Base-by-base conservation (phyloP, 192 early-diverging fungal genomes). In the Gorgonomyces haynaldii region DNA sequence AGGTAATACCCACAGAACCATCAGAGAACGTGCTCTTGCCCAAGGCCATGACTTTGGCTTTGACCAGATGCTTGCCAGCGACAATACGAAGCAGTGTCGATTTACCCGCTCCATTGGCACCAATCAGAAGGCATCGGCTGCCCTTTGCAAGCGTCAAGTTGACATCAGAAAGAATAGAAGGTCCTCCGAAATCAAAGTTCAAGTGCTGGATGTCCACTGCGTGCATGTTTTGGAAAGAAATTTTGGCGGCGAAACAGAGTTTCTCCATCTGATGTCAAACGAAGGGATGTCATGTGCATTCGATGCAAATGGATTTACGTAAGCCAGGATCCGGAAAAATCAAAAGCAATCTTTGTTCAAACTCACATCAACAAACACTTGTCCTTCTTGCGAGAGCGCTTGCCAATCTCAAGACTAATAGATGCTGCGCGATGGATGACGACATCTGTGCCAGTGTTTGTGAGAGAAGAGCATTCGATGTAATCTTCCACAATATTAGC, bases 61-160 rank as follows among this genome's bases (percentile, higher is more conserved):
- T 66, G 15, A 62, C 61, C 64, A 87, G 59, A 27, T 78, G 62
- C 48, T 87, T 87, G 6, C 85, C 85, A 9, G 78, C 84, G 0
- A 87, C 52, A 25, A 87, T 70, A 16, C 70, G 58, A 34, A 87
- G 53, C 36, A 87, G 56, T 3, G 82, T 87, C 1, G 72, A 74
- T 51, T 86, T 86, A 12, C 81, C 81, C 19, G 19, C 40, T 22
- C 79, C 84, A 66, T 85, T 85, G 13, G 83, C 80, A 42, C 85
- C 85, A 34, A 85, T 67, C n/a, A 87, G 60, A 17, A 87, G 63
- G 46, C 74, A 81, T 0, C 81, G 61, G 17, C 67, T 58, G 9
- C 82, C 85, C n/a, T 58, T 45, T 13, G 58, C 53, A 0, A 86
- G 38, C 13, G 37, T 2, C 24, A 86, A 48, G 6, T 42, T 61